Conservation (phyloP, 306 rosid species). For the Cucurbita pepo region DNA sequence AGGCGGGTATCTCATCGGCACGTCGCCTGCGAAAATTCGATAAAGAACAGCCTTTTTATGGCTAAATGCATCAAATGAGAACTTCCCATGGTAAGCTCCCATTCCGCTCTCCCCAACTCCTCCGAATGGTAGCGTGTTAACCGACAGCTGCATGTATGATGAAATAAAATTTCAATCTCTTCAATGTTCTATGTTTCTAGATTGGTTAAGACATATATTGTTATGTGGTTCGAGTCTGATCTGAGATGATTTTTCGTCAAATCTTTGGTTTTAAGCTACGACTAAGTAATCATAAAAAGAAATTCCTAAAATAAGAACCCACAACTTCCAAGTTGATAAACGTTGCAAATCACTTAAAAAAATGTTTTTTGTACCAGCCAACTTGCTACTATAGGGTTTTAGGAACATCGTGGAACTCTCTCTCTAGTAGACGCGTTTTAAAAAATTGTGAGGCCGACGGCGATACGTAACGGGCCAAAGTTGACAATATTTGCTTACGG, state of each 20-base stretch:
- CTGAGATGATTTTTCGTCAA: no score
- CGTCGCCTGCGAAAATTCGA: constrained; percentile 64
- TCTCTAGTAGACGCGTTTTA: no score
- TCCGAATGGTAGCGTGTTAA: constrained; percentile 69
- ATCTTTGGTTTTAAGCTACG: no score
- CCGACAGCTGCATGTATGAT: constrained; percentile 47
- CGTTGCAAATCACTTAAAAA: not conserved
- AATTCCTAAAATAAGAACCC: not conserved
- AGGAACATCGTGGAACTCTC: not conserved
- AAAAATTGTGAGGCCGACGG: no score
- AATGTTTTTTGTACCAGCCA: not conserved
- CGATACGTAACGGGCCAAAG: no score
- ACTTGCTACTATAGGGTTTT: not conserved
- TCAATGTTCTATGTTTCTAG: not conserved
- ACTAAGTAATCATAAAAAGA: not conserved
- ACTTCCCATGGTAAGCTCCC: constrained; percentile 93
- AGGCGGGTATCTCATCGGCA: constrained; percentile 75
- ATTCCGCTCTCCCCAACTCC: constrained; percentile 98
- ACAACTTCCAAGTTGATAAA: not conserved
- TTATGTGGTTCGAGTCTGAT: no score
- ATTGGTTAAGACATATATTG: not conserved
- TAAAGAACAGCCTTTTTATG: constrained; percentile 88
- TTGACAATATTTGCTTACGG: no score
- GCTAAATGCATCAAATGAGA: constrained; percentile 84
- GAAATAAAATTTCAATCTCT: not conserved